Evolutionary conservation across 2,329 filamentous ascomycete genomes (phyloP).

Genomic region (Neofusicoccum parvum): DNA sequence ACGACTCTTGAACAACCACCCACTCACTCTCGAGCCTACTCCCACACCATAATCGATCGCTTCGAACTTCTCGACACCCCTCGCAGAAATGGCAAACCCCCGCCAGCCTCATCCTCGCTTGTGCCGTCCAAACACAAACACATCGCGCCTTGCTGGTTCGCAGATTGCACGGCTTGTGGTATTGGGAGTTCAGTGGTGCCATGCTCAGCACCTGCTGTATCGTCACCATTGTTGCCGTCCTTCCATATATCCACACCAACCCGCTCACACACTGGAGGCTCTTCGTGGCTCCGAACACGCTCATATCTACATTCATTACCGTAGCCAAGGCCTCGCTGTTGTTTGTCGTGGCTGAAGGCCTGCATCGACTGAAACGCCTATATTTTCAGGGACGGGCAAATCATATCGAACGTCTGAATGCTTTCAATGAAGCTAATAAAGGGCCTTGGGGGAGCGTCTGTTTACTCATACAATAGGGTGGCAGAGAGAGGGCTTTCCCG

Average conservation of each 20-base stretch:
- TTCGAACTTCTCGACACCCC: too few relatives aligned
- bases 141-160: too few relatives aligned
- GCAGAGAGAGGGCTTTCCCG: neutral
- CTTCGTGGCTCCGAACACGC: constrained; percentile 31
- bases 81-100: too few relatives aligned
- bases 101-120: too few relatives aligned
- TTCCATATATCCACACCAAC: constrained; percentile 19
- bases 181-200: constrained; percentile 8
- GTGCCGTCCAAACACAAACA: too few relatives aligned
- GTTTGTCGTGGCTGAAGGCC: constrained; percentile 32
- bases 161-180: neutral
- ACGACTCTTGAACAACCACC: too few relatives aligned
- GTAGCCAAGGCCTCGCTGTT: constrained; percentile 35
- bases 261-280: constrained; percentile 21
- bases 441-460: constrained; percentile 21
- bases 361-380: constrained; percentile 42
- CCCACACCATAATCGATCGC: too few relatives aligned
- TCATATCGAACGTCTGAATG: constrained; percentile 29
- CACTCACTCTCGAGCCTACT: too few relatives aligned
- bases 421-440: constrained; percentile 33
- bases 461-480: neutral
- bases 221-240: constrained; percentile 17
- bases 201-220: constrained; percentile 21
- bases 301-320: constrained; percentile 38
- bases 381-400: constrained; percentile 26